Base-by-base conservation (phyloP, 192 early-diverging fungal species). In the Thamnidium elegans region DNA sequence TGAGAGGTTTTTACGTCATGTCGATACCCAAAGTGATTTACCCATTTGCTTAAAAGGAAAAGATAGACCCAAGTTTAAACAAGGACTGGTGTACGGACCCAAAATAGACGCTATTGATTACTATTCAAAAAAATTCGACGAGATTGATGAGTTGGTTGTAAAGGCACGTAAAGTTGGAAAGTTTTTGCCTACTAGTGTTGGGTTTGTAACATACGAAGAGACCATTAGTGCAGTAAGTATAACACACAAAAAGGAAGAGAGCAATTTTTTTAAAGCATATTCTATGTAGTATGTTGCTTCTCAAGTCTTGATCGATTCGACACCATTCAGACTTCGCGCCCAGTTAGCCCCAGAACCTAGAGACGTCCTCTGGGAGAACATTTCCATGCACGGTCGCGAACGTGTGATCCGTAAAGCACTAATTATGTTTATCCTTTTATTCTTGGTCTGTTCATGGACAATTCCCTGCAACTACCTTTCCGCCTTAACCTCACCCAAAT, bases 201-300 rank as follows among this genome's bases (percentile, higher is more conserved):
- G 87, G 2, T 92, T 92, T 65, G 88, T 92, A n/a, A 92, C 90
- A 14, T 92, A 89, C 68, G 82, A 85, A 58, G 79, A 85, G 30
- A 77, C 89, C n/a, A 78, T 80, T 21, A 82, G 85, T 43, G 90
- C 90, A 31, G 84, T 85, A 81, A 65, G 79, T 63, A 3, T 34
- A n/a, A 32, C 17, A 21, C 9, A 23, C 17, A 51, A 34, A 21
- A 19, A 36, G 4, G 15, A n/a, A 32, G 11, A 13, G 9, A 42
- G 4, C 19, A 42, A 11, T 17, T 56, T 17, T 17, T 45, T 4
- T 15, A 7, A 7, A 47, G 3, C 3, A 51, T 34, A 48, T 50
- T 51, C 50, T 6, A 48, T 47, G 8, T 68, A 84, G 77, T 85
- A 85, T 66, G 76, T 88, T 47, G 79, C 81, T 10, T 76, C 87